phyloP scores from a whole-genome alignment of 2,329 filamentous ascomycete species.

The Diaporthe ampelina region DNA sequence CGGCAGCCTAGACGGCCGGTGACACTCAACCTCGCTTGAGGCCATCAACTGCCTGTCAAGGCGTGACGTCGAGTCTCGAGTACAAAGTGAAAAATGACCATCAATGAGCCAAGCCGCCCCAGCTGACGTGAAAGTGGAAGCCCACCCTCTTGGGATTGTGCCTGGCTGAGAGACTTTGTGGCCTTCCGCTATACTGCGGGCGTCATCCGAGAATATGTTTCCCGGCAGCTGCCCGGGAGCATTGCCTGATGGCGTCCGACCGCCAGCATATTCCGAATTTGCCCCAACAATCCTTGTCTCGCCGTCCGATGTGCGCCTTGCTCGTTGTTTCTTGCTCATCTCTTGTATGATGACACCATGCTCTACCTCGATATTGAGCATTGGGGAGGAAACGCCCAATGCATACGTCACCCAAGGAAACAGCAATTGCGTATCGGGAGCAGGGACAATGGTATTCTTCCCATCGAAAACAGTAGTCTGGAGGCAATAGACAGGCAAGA shows the following conservation, averaged over 20 bases:
- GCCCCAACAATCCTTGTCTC: background rate
- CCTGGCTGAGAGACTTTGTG: background rate
- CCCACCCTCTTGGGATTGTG: background rate
- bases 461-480: conserved; percentile 7
- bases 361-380: background rate
- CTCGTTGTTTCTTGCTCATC: too few species aligned
- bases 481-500: background rate
- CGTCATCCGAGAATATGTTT: conserved; percentile 18
- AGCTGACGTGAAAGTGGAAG: too few species aligned
- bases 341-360: background rate
- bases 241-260: conserved; percentile 11
- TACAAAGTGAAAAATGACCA: background rate
- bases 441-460: background rate
- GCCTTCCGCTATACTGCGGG: conserved; percentile 2
- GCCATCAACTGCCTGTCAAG: background rate
- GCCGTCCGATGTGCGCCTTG: conserved; percentile 1
- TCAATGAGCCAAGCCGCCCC: background rate
- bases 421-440: background rate
- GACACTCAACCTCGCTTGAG: conserved; percentile 21
- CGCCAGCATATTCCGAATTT: background rate
- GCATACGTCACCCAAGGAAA: background rate
- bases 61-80: background rate
- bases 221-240: background rate
- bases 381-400: background rate
- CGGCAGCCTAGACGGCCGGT: conserved; percentile 26